Evolutionary conservation across 129 eudicot species (phyloP).

Genomic region (Lactuca saligna): DNA sequence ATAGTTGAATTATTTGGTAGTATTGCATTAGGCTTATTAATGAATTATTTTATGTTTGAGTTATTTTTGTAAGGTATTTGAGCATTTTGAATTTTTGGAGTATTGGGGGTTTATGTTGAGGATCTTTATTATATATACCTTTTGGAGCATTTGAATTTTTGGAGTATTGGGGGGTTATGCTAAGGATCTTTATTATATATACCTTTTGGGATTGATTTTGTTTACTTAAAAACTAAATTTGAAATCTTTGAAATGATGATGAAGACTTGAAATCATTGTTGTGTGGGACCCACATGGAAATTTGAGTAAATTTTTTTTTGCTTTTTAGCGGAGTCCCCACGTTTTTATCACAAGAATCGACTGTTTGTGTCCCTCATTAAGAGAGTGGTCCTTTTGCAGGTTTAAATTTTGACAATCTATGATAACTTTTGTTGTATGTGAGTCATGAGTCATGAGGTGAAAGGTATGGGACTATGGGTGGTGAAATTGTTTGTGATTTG

Average conservation of each 20-base stretch:
- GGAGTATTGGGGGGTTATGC: background rate
- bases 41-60: constrained; percentile 1
- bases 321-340: constrained; percentile 21
- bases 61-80: constrained; percentile 21
- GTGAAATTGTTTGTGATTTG: background rate
- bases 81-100: constrained; percentile 25
- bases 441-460: background rate
- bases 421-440: background rate
- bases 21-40: constrained; percentile 14
- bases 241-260: constrained; percentile 5
- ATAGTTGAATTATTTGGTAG: constrained; percentile 29
- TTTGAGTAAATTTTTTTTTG: constrained; percentile 4
- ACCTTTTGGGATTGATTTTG: constrained; percentile 13
- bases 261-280: constrained; percentile 13
- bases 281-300: constrained; percentile 8
- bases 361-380: background rate
- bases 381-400: background rate
- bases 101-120: background rate
- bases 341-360: constrained; percentile 10
- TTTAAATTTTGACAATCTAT: background rate
- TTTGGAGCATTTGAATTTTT: constrained; percentile 23
- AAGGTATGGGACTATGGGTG: background rate
- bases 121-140: background rate
- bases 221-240: background rate
- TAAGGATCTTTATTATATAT: background rate